Conservation (phyloP, 2,329 filamentous ascomycete species). For the Aspergillus chevalieri region DNA sequence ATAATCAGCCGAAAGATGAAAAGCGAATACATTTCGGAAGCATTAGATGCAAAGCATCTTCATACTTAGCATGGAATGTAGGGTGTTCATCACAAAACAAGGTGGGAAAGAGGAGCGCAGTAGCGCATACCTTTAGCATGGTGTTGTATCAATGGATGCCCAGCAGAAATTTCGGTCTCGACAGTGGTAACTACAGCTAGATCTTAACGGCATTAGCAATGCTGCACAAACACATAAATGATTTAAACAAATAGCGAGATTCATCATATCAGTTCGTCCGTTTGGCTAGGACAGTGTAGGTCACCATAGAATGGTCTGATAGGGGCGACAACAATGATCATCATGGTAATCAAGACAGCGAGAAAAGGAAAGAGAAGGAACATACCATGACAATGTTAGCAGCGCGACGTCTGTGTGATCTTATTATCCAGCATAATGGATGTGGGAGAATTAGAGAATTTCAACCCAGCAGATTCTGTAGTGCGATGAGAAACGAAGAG, state of each 20-base stretch:
- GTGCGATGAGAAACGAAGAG: slow-evolving; percentile 7
- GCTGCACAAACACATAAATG: slow-evolving; percentile 7
- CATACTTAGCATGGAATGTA: slow-evolving; percentile 61
- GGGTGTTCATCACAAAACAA: slow-evolving; percentile 45
- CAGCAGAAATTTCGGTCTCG: slow-evolving; percentile 5
- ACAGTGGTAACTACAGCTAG: background rate
- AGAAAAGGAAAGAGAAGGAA: slow-evolving; percentile 7
- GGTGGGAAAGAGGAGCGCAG: slow-evolving; percentile 7
- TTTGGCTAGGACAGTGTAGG: slow-evolving; percentile 58
- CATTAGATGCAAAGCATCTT: slow-evolving; percentile 47
- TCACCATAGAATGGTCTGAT: slow-evolving; percentile 56
- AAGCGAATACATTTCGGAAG: slow-evolving; percentile 55
- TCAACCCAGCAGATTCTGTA: background rate
- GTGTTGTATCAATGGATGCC: background rate
- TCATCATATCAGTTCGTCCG: slow-evolving; percentile 47
- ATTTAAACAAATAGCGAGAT: background rate
- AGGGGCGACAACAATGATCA: slow-evolving; percentile 59
- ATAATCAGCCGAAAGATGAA: slow-evolving; percentile 60
- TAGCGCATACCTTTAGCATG: slow-evolving; percentile 15
- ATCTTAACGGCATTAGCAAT: slow-evolving; percentile 2
- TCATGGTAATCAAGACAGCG: slow-evolving; percentile 36
- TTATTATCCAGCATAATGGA: background rate
- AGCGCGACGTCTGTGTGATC: background rate
- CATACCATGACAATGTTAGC: slow-evolving; percentile 22
- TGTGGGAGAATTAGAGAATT: background rate